phyloP scores from a whole-genome alignment of 108 stramenopile genomes.

The Stephanodiscus minutulus region DNA sequence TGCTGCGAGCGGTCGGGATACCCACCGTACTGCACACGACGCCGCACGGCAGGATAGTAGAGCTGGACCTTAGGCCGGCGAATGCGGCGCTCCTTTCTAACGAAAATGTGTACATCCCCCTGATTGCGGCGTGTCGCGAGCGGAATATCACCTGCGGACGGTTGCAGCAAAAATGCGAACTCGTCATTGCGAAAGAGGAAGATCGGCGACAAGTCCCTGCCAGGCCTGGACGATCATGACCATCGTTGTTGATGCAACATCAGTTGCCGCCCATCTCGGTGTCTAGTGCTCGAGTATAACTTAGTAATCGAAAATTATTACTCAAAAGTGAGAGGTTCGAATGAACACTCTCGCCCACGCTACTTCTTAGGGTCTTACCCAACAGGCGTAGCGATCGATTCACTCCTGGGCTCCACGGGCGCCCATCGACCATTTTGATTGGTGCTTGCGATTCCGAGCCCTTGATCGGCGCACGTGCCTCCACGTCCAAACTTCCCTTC shows the following conservation, averaged over 20 bases:
- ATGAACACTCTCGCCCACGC: neutral
- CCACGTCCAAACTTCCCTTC: too few relatives aligned
- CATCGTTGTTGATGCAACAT: too few relatives aligned
- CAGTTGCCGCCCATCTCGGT: too few relatives aligned
- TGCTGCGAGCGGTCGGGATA: slow-evolving; percentile 43
- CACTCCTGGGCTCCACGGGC: too few relatives aligned
- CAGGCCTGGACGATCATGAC: slow-evolving; percentile 61
- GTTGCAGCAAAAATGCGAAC: slow-evolving; percentile 5
- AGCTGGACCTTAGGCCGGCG: slow-evolving; percentile 23
- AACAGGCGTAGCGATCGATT: neutral
- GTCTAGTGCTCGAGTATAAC: neutral
- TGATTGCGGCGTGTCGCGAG: slow-evolving; percentile 36
- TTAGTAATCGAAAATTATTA: slow-evolving; percentile 6
- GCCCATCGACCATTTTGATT: neutral
- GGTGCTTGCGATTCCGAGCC: neutral
- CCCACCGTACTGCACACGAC: slow-evolving; percentile 28
- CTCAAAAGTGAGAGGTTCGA: neutral
- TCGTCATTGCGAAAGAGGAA: neutral
- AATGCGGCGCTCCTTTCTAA: slow-evolving; percentile 13
- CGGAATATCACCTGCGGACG: slow-evolving; percentile 18
- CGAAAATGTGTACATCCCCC: slow-evolving; percentile 25
- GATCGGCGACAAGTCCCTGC: slow-evolving; percentile 40
- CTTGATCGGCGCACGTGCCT: too few relatives aligned
- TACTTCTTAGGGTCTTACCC: neutral
- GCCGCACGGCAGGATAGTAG: slow-evolving; percentile 18